Percentiles rank a stretch among this genome's conserved stretches.
phyloP scores from a whole-genome alignment of 2,329 filamentous ascomycete species.

The Epichloe glyceriae region DNA sequence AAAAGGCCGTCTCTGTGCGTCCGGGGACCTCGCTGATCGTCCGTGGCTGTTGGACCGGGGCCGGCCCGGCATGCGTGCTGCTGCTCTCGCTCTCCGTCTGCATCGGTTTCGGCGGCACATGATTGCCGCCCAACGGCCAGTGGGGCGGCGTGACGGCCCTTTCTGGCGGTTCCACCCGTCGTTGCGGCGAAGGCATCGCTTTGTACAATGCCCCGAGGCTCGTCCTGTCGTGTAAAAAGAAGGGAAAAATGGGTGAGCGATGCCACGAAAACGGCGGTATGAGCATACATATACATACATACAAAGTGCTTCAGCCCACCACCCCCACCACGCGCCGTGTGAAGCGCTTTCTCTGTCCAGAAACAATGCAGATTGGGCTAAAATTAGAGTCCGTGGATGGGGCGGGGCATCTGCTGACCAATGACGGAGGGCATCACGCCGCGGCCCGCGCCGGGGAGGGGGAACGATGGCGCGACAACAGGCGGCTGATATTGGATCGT shows the following conservation, averaged over 20 bases:
- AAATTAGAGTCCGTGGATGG: not conserved
- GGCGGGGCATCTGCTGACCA: not conserved
- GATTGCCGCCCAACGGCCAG: constrained; percentile 5
- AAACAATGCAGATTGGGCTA: not conserved
- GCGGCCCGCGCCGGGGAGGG: not conserved
- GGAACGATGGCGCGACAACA: too few species aligned
- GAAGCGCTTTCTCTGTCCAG: not conserved
- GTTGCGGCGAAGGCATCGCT: not conserved
- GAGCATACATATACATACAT: too few species aligned
- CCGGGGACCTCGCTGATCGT: constrained; percentile 29
- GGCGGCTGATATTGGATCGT: too few species aligned
- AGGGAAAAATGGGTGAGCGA: too few species aligned
- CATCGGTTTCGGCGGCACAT: not conserved
- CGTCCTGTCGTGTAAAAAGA: not conserved
- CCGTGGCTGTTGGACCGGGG: constrained; percentile 26
- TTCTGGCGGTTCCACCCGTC: not conserved
- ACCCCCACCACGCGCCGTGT: not conserved
- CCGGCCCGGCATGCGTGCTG: constrained; percentile 8
- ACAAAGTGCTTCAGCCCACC: too few species aligned
- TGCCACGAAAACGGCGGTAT: too few species aligned
- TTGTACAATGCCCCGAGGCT: not conserved
- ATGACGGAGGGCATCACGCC: constrained; percentile 1
- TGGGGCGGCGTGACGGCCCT: not conserved
- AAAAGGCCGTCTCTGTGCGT: constrained; percentile 37
- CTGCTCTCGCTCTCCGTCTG: not conserved